Conservation (phyloP, 1,284 basidiomycete genomes). For the Stygiomarasmius scandens region DNA sequence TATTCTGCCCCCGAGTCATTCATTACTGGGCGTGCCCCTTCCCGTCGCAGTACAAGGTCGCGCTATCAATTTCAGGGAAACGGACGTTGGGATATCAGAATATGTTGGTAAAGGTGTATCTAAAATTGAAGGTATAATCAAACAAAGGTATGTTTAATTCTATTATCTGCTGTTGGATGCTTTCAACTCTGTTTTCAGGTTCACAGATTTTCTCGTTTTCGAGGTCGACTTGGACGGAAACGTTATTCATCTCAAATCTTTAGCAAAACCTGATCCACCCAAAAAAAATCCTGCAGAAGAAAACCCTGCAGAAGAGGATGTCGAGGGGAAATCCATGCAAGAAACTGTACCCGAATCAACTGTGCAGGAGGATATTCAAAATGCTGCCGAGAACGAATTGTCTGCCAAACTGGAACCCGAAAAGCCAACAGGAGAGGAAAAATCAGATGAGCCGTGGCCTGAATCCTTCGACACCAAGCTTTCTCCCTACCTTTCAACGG, state of each 20-base stretch:
- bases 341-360: slow-evolving; percentile 2
- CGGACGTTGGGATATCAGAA: slow-evolving; percentile 89
- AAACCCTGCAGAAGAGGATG: slow-evolving; percentile 19
- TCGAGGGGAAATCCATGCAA: slow-evolving; percentile 2
- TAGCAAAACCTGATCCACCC: slow-evolving; percentile 67
- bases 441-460: slow-evolving; percentile 60
- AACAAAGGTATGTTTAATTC: slow-evolving; percentile 72
- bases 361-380: background rate
- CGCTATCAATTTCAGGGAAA: slow-evolving; percentile 69
- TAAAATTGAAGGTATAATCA: slow-evolving; percentile 88
- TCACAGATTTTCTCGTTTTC: slow-evolving; percentile 92
- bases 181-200: slow-evolving; percentile 50
- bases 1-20: slow-evolving; percentile 74
- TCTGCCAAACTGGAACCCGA: slow-evolving; percentile 5
- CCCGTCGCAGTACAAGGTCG: slow-evolving; percentile 52
- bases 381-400: background rate
- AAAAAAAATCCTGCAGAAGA: slow-evolving; percentile 34
- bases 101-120: slow-evolving; percentile 77
- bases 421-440: slow-evolving; percentile 12
- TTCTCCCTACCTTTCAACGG: slow-evolving; percentile 62
- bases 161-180: slow-evolving; percentile 5
- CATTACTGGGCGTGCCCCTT: slow-evolving; percentile 58
- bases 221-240: slow-evolving; percentile 84
- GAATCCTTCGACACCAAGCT: slow-evolving; percentile 60
- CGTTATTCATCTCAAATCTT: slow-evolving; percentile 77